These are phyloP conservation scores for Xerophyta viscosa DNA, from an alignment of 106 monocot species.

Conservation along the genomic window DNA sequence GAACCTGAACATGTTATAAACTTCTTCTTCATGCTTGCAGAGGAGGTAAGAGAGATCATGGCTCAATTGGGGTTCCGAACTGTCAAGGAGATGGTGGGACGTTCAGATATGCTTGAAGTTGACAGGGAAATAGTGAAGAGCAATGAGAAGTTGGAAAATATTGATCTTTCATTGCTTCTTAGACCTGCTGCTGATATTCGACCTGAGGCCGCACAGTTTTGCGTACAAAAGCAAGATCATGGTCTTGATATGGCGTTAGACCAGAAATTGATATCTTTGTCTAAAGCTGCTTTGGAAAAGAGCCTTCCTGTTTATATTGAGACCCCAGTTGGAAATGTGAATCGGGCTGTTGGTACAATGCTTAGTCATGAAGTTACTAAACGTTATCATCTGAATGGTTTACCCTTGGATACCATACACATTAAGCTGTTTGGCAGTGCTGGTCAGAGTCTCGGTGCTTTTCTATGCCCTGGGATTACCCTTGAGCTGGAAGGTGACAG, in stretches of 20 bases:
- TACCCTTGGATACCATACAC: constrained; percentile 79
- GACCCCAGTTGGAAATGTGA: constrained; percentile 61
- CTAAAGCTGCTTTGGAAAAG: constrained; percentile 67
- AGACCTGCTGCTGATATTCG: constrained; percentile 87
- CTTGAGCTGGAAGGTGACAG: constrained; percentile 99
- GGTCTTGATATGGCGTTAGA: constrained; percentile 89
- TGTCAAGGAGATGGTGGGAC: constrained; percentile 87
- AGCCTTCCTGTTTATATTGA: constrained; percentile 69
- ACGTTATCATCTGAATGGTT: constrained; percentile 64
- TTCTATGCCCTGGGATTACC: constrained; percentile 90
- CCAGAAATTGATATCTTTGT: constrained; percentile 51
- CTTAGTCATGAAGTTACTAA: constrained; percentile 97
- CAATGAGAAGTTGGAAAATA: constrained; percentile 86
- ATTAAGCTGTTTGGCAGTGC: constrained; percentile 85
- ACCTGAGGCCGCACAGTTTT: constrained; percentile 82
- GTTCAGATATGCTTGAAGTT: constrained; percentile 86
- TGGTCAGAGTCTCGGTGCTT: constrained; percentile 94
- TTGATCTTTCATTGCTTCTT: constrained; percentile 74
- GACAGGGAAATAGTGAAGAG: constrained; percentile 67
- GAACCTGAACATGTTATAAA: constrained; percentile 99
- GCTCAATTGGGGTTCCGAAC: constrained; percentile 78
- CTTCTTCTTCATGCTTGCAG: constrained; percentile 99
- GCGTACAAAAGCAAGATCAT: constrained; percentile 93
- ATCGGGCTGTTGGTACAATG: constrained; percentile 99
- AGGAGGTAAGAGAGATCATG: constrained; percentile 97